Evolutionary conservation across 163 green algal genomes (phyloP), one percentile per base, ranked within the genome.

Genomic region (Coccomyxa subellipsoidea): DNA sequence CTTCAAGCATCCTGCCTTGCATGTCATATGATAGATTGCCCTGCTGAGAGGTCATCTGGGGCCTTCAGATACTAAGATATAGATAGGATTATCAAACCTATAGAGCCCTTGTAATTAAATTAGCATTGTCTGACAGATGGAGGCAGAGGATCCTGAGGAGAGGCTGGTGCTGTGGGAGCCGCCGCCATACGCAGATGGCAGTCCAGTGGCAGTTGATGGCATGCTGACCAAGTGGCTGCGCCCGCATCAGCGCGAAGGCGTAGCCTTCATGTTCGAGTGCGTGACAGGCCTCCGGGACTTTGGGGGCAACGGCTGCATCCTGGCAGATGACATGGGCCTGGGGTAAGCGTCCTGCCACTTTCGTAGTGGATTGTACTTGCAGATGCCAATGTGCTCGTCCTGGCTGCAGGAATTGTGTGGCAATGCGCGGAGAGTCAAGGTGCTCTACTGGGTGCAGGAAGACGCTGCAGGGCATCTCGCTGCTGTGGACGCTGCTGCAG

Each of bases 241-340:
- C 27, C 92, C 94, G 12, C 97, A 99, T 86, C 96, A 99, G 90
- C 87, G 96, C 1, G 97, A 99, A 84, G 97, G 97, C 5, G 94
- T 99, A 34, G 87, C 95, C 83, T 99, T 99, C 89, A 98, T 99
- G 94, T 99, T 99, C 89, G 96, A 99, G 79, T 99, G 97, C 78
- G 94, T 99, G 5, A 90, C 86, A 29, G 97, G 97, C n/a, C 91
- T 97, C 81, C 84, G 92, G 4, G 80, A 88, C 38, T 96, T 93
- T 86, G 91, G 89, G 0, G 92, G 91, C 27, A 85, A 91, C 38
- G 96, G 96, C 79, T 98, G 95, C 92, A 99, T 99, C 81, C 90
- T 99, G 38, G 96, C 96, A 2, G 96, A 99, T 84, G 96, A 99
- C 92, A 99, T 99, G 97, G 94, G 94, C 25, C 88, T 99, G 38